Percentiles rank a stretch among this genome's conserved stretches.
phyloP scores from a whole-genome alignment of 805 yeast genomes.

The Barnettozyma sucrosica region DNA sequence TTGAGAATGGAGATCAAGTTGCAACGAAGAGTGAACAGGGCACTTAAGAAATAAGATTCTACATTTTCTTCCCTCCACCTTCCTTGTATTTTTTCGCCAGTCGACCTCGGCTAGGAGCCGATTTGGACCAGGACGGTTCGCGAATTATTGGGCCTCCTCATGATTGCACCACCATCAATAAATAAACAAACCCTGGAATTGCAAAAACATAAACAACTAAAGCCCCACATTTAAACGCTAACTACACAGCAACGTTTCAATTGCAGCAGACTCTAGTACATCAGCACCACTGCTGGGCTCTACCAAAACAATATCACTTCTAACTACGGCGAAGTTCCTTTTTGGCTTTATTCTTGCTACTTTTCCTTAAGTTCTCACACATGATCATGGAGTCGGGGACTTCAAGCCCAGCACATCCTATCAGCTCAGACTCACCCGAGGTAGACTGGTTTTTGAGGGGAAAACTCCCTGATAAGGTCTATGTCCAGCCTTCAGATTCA shows the following conservation, averaged over 20 bases:
- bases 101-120: too few relatives aligned
- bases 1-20: constrained; percentile 40
- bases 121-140: not conserved
- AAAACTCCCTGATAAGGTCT: constrained; percentile 14
- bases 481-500: constrained; percentile 7
- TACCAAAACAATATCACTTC: too few relatives aligned
- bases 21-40: constrained; percentile 35
- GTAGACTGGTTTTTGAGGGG: constrained; percentile 48
- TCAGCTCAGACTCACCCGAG: constrained; percentile 23
- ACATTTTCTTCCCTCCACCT: not conserved
- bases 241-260: not conserved
- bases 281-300: not conserved
- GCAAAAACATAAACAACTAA: not conserved
- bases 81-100: not conserved
- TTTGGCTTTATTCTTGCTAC: not conserved
- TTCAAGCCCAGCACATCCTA: not conserved
- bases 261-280: not conserved
- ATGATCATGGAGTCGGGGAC: not conserved
- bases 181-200: not conserved
- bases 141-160: not conserved
- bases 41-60: constrained; percentile 8
- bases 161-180: not conserved
- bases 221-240: not conserved
- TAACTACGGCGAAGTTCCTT: not conserved
- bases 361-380: not conserved